Evolutionary conservation across 2,329 filamentous ascomycete genomes (phyloP).

Genomic region (Monosporascus sp.): DNA sequence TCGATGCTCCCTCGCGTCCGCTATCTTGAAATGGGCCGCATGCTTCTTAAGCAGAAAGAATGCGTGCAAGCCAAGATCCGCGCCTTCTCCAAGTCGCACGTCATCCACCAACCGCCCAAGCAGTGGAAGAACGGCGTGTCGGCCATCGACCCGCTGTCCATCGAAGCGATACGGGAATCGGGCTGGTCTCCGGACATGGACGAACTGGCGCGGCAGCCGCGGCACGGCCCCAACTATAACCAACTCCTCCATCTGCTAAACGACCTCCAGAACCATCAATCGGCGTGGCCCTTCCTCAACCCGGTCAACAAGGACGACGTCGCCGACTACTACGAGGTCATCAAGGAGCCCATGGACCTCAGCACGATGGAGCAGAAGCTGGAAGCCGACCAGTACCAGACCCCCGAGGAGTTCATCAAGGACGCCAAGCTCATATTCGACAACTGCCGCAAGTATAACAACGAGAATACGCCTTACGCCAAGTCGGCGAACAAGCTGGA

Average conservation of each 20-base stretch:
- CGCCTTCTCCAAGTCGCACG: conserved; percentile 81
- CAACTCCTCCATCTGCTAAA: conserved; percentile 88
- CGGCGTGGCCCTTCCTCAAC: conserved; percentile 89
- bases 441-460: conserved; percentile 95
- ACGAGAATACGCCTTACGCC: conserved; percentile 88
- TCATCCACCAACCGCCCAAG: conserved; percentile 77
- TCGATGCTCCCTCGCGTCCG: conserved; percentile 93
- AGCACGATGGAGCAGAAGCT: conserved; percentile 94
- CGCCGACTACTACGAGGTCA: conserved; percentile 97
- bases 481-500: conserved; percentile 92
- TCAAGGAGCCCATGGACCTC: conserved; percentile 96
- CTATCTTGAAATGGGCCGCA: conserved; percentile 86
- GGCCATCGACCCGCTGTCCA: conserved; percentile 77
- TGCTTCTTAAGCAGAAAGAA: conserved; percentile 97
- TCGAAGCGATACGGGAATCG: conserved; percentile 82
- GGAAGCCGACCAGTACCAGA: conserved; percentile 86
- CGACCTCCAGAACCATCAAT: conserved; percentile 88
- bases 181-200: conserved; percentile 99
- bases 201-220: conserved; percentile 86
- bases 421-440: conserved; percentile 88
- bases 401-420: conserved; percentile 84
- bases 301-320: conserved; percentile 96
- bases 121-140: conserved; percentile 74
- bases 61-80: conserved; percentile 92
- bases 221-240: conserved; percentile 94